These are phyloP conservation scores for Pythium insidiosum DNA, from an alignment of 352 stramenopile genomes.

Conservation along the genomic window DNA sequence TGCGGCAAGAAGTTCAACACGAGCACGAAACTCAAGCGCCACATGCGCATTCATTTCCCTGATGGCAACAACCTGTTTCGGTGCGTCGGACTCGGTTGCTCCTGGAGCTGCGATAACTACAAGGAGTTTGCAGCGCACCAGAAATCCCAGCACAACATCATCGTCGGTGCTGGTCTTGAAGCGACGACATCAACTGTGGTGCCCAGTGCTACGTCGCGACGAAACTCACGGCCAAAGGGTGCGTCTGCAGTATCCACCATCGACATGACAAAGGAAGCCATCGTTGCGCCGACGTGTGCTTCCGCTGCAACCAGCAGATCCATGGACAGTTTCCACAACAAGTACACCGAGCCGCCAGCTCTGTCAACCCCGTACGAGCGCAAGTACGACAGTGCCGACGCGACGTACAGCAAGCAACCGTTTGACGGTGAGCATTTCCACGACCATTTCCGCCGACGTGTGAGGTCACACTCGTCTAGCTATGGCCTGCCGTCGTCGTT, in stretches of 20 bases:
- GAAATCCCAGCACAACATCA: slow-evolving; percentile 65
- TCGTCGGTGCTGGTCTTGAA: slow-evolving; percentile 31
- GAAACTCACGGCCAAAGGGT: too few species aligned
- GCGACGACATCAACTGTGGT: too few species aligned
- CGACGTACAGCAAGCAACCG: slow-evolving; percentile 13
- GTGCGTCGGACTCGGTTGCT: slow-evolving; percentile 47
- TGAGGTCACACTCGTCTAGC: not conserved
- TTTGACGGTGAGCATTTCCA: slow-evolving; percentile 13
- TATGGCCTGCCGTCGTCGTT: slow-evolving; percentile 15
- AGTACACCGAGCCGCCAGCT: too few species aligned
- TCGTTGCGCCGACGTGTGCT: too few species aligned
- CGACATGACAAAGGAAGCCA: too few species aligned
- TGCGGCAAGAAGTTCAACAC: slow-evolving; percentile 86
- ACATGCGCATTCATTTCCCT: slow-evolving; percentile 85
- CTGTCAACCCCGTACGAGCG: too few species aligned
- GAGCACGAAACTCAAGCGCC: slow-evolving; percentile 84
- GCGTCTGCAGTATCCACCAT: too few species aligned
- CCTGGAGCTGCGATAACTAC: slow-evolving; percentile 75
- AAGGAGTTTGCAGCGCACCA: slow-evolving; percentile 77
- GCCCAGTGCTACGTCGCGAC: too few species aligned
- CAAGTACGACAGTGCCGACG: too few species aligned
- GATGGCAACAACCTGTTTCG: slow-evolving; percentile 69
- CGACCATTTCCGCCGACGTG: slow-evolving; percentile 4
- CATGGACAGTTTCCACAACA: too few species aligned
- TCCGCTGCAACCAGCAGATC: too few species aligned